phyloP scores from a whole-genome alignment of 345 rosid species.

The Pistacia vera region DNA sequence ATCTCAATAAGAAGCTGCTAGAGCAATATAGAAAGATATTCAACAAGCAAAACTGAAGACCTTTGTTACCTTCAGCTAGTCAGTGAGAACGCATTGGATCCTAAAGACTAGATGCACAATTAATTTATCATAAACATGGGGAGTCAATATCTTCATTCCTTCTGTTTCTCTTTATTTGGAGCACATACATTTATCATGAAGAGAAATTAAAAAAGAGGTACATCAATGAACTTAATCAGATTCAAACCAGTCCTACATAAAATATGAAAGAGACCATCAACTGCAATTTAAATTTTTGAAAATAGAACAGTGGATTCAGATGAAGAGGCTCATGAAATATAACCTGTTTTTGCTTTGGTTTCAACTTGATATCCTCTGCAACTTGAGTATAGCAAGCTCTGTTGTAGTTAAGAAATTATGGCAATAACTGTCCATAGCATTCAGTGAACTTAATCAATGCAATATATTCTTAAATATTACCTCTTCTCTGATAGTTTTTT shows the following conservation, averaged over 20 bases:
- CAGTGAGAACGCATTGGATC: not conserved
- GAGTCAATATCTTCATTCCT: not conserved
- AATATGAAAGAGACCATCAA: slow-evolving; percentile 12
- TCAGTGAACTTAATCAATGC: slow-evolving; percentile 10
- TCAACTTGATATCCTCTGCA: slow-evolving; percentile 40
- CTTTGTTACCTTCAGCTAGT: not conserved
- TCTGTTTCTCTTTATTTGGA: not conserved
- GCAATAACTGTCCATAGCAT: slow-evolving; percentile 10
- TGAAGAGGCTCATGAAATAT: slow-evolving; percentile 14
- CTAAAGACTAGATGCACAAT: not conserved
- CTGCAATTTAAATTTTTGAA: slow-evolving; percentile 2
- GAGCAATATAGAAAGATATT: not conserved
- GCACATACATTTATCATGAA: not conserved
- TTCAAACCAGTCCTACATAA: slow-evolving; percentile 59
- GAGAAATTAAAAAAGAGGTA: not conserved
- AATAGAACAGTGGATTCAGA: slow-evolving; percentile 3
- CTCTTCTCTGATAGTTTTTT: slow-evolving; percentile 54
- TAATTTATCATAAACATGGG: not conserved
- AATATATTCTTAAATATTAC: slow-evolving; percentile 38
- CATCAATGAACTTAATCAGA: slow-evolving; percentile 11
- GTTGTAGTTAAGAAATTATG: slow-evolving; percentile 19
- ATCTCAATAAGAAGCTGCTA: not conserved
- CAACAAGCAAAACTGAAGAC: not conserved
- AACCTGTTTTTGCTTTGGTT: slow-evolving; percentile 67
- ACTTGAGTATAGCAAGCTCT: slow-evolving; percentile 59